Base-by-base conservation (phyloP, 345 rosid species). In the Eutrema japonicum region DNA sequence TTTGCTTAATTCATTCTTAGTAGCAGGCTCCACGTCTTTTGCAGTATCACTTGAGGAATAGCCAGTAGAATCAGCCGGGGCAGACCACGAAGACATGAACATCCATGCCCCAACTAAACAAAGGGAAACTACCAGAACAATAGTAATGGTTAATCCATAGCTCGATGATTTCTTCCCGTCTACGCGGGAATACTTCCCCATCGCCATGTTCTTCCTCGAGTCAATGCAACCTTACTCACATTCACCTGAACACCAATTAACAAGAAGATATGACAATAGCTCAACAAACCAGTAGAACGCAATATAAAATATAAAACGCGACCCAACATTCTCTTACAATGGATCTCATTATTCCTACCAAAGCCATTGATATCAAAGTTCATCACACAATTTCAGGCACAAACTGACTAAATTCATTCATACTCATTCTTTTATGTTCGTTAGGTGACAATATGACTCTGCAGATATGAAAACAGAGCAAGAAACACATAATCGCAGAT, bases 101-200 rank as follows among this genome's bases (percentile, higher is more conserved):
- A 84, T 88, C 97, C 98, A 94, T 35, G 83, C 77, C 56, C 95
- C 98, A 74, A 89, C 83, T 64, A 94, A 82, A 81, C 89, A 83
- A 26, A 89, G 64, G 14, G 85, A 85, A 66, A 89, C 76, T 43
- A 89, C 11, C 18, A 83, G 71, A 55, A 81, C 87, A 53, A 86
- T 58, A 11, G 82, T 81, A 57, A 87, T 80, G 2, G 88, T 85
- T n/a, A 87, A 87, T 27, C 91, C 87, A 75, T 83, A 83, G 70
- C 74, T 77, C 3, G 92, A 74, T n/a, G 90, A 82, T 65, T 83
- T 88, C 79, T 85, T 81, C 76, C 84, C 87, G 56, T 89, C 96
- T 74, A 89, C 77, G 55, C 87, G 83, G 45, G 88, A 82, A 70
- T 83, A 83, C 79, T 83, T 89, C 58, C 85, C 90, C 69, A 76